Evolutionary conservation across 1,284 basidiomycete species (phyloP), one percentile per base, ranked within the genome.

Genomic region (Leccinum subrobustum): DNA sequence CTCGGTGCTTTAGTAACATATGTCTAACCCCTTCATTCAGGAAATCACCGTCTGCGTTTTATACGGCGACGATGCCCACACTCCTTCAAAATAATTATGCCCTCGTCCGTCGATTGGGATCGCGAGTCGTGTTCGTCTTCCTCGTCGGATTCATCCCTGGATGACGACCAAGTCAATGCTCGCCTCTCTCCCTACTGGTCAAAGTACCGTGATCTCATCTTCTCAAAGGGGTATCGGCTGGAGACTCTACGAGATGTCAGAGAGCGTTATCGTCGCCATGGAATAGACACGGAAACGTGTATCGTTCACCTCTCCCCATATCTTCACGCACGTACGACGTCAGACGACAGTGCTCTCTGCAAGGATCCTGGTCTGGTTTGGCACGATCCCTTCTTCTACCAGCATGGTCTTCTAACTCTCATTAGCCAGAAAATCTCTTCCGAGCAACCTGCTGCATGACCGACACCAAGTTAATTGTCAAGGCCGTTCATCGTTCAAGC

Each of bases 391-490:
- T 31, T 39, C 6, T 59, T 44, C 20, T 31, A 39, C 53, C 18
- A 8, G 52, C 50, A 42, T 44, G 39, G 3, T 59, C 58, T 51
- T 54, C 60, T 67, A 27, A 65, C 55, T 14, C 37, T 59, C 35
- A 37, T 47, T 64, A 91, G 89, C 87, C 82, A 54, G 88, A 88
- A 61, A 85, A 86, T 65, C 76, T 91, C 35, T 91, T 90, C 73
- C 81, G 88, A 56, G 88, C 88, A 27, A 81, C 78, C 39, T 79
- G 81, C 64, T 73, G 77, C 56, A 69, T 68, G 54, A 83, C 87
- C 63, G 81, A 79, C 6, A 74, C 66, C 60, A 84, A 81, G 66
- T 74, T 91, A 27, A 76, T 91, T 58, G 76, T 88, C 63, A 91
- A 91, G 73, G 87, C 87, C 20, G 87, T 88, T 20, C 81, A 88